phyloP scores from a whole-genome alignment of 75 land plant genomes.

The Isoetes taiwanensis region DNA sequence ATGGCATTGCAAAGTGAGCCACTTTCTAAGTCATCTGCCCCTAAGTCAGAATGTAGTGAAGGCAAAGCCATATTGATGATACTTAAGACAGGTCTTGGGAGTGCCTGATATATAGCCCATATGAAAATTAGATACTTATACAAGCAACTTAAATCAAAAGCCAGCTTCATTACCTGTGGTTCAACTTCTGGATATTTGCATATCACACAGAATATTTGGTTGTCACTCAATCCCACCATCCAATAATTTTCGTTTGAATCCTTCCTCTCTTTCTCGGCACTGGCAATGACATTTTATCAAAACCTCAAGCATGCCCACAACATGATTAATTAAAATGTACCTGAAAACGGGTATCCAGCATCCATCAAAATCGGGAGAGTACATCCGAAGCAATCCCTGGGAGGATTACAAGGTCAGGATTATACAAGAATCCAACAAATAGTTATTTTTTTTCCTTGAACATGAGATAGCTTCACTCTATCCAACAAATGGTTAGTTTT shows the following conservation, averaged over 20 bases:
- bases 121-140: neutral
- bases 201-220: slow-evolving; percentile 58
- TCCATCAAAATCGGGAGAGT: slow-evolving; percentile 48
- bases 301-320: neutral
- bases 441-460: too few species aligned
- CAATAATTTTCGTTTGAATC: slow-evolving; percentile 54
- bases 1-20: too few species aligned
- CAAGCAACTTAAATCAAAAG: neutral
- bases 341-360: slow-evolving; percentile 93
- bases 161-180: slow-evolving; percentile 43
- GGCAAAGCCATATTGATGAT: slow-evolving; percentile 51
- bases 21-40: slow-evolving; percentile 74
- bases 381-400: slow-evolving; percentile 73
- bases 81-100: slow-evolving; percentile 80
- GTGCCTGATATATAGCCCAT: slow-evolving; percentile 31
- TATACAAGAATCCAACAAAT: neutral
- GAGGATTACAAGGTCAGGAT: neutral
- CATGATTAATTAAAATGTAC: slow-evolving; percentile 16
- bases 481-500: too few species aligned
- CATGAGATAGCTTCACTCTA: too few species aligned
- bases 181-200: slow-evolving; percentile 68
- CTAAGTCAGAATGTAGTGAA: slow-evolving; percentile 82
- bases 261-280: slow-evolving; percentile 61
- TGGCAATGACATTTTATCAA: slow-evolving; percentile 9
- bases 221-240: slow-evolving; percentile 75